A percentile compares a stretch with the other conserved stretches of the same genome.
Conservation (phyloP, 2,329 filamentous ascomycete species). For the Fusarium sarcochroum region DNA sequence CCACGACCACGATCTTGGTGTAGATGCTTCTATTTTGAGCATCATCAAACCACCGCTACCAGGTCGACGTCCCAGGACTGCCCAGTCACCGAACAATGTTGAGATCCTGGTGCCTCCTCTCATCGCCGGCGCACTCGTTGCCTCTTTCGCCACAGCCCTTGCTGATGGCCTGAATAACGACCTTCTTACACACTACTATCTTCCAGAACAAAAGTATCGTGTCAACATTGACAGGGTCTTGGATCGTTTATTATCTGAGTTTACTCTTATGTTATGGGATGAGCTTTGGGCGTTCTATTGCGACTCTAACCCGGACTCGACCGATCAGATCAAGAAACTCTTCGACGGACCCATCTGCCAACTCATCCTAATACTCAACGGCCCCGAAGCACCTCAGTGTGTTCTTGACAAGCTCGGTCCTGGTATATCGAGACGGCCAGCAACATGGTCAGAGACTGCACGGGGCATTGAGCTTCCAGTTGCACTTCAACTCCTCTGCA, state of each 20-base stretch:
- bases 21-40: constrained; percentile 35
- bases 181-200: constrained; percentile 56
- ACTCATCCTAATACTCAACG: constrained; percentile 55
- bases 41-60: constrained; percentile 56
- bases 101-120: constrained; percentile 55
- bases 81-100: constrained; percentile 50
- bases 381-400: constrained; percentile 54
- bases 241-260: constrained; percentile 54
- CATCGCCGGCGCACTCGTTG: constrained; percentile 53
- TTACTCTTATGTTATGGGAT: constrained; percentile 54
- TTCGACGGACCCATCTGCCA: constrained; percentile 57
- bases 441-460: constrained; percentile 52
- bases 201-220: constrained; percentile 51
- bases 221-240: constrained; percentile 55
- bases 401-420: constrained; percentile 55
- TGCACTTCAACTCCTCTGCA: constrained; percentile 54
- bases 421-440: constrained; percentile 51
- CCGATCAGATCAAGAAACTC: constrained; percentile 52
- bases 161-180: constrained; percentile 55
- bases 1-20: constrained; percentile 17
- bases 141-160: constrained; percentile 54
- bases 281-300: constrained; percentile 55
- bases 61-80: constrained; percentile 48
- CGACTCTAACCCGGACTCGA: constrained; percentile 47
- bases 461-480: constrained; percentile 53